Base-by-base conservation (phyloP, 441 rosid species). In the Pelargonium australe region DNA sequence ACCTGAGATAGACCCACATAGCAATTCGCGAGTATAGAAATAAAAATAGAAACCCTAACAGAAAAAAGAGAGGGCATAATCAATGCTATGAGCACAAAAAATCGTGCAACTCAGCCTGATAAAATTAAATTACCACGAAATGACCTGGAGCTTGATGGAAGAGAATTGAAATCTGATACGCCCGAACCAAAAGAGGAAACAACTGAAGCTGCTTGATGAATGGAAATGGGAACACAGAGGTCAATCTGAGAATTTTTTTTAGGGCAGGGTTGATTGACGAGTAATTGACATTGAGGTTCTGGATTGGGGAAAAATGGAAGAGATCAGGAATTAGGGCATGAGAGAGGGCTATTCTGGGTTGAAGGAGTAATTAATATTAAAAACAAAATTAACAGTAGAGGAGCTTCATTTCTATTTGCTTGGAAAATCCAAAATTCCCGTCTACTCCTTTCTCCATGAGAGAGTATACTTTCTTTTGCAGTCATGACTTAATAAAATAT, bases 121-220 rank as follows among this genome's bases (percentile, higher is more conserved):
- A n/a, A 51, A n/a, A 49, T n/a, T 51, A 17, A 51, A 51, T 51
- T 51, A 51, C 58, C 58, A 14, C n/a, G 55, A 49, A 49, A 49
- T 11, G 55, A 49, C 14, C 55, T 11, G 17, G 58, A 51, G 58
- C 19, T 51, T 51, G 58, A 51, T 13, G 17, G 5, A n/a, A n/a
- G 19, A 51, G 14, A 9, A 11, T 51, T 51, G 58, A 14, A 51
- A 51, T 51, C 58, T 13, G 17, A 51, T 7, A 17, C 58, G 13
- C 6, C 7, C 14, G 14, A 17, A 51, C 58, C 5, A 17, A 13
- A 5, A 13, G 58, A 49, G n/a, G 13, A 12, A 16, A 49, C 3
- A 16, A 16, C n/a, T n/a, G 14, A 49, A 49, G n/a, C 57, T 12
- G 57, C 57, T 49, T 49, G 57, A 12, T 12, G 16, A 49, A 16